A percentile compares a stretch with the other conserved stretches of the same genome.
Conservation (phyloP, 768 basidiomycete species). For the Saitozyma podzolica region DNA sequence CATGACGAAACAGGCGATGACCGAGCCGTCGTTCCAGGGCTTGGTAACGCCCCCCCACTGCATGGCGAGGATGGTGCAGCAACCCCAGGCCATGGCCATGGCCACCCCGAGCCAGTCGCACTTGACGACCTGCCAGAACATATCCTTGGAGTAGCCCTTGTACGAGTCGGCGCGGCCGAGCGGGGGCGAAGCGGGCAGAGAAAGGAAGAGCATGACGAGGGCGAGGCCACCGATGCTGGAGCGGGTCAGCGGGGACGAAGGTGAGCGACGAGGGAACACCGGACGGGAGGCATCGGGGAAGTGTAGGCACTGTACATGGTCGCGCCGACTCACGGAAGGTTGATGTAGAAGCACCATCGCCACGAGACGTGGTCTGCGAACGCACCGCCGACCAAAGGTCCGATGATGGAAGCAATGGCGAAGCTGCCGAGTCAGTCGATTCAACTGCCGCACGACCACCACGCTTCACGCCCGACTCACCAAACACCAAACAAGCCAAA, state of each 20-base stretch:
- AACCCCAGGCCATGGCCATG: slow-evolving; percentile 43
- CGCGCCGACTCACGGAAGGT: slow-evolving; percentile 23
- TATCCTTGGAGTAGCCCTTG: slow-evolving; percentile 46
- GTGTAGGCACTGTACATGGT: background rate
- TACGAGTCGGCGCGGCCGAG: slow-evolving; percentile 37
- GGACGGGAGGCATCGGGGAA: too few species aligned
- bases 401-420: slow-evolving; percentile 57
- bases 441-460: background rate
- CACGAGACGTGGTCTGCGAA: slow-evolving; percentile 56
- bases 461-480: slow-evolving; percentile 15
- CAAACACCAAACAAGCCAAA: slow-evolving; percentile 49
- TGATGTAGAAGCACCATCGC: slow-evolving; percentile 60
- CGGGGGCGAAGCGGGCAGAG: slow-evolving; percentile 39
- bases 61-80: slow-evolving; percentile 42
- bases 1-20: slow-evolving; percentile 51
- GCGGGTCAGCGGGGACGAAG: background rate
- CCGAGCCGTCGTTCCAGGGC: slow-evolving; percentile 57
- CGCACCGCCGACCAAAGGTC: slow-evolving; percentile 58
- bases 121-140: slow-evolving; percentile 37
- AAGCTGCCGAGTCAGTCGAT: slow-evolving; percentile 37
- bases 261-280: background rate
- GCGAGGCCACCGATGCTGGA: slow-evolving; percentile 41
- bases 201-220: slow-evolving; percentile 30
- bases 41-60: slow-evolving; percentile 53
- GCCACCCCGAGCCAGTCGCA: slow-evolving; percentile 45